Evolutionary conservation across 2,329 filamentous ascomycete genomes (phyloP).

Genomic region (Ceratocystis albifundus): DNA sequence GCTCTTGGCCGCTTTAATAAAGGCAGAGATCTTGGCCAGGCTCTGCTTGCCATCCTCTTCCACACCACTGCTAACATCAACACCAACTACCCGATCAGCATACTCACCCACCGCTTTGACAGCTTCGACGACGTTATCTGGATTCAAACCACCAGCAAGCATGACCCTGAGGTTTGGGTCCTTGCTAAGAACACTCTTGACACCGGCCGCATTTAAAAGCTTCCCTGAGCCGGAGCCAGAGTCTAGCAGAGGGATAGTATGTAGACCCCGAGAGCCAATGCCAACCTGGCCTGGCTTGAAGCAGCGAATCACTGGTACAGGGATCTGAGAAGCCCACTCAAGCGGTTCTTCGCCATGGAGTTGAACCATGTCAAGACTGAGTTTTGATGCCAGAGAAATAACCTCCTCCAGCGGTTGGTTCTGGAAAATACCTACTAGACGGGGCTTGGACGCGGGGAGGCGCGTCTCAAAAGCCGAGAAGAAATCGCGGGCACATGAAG

Average conservation of each 20-base stretch:
- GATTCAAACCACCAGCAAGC: slow-evolving; percentile 72
- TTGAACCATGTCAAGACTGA: slow-evolving; percentile 79
- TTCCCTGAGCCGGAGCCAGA: slow-evolving; percentile 76
- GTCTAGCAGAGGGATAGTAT: slow-evolving; percentile 74
- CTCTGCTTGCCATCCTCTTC: slow-evolving; percentile 74
- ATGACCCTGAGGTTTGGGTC: slow-evolving; percentile 64
- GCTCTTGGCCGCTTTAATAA: slow-evolving; percentile 63
- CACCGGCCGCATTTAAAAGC: slow-evolving; percentile 57
- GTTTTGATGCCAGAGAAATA: slow-evolving; percentile 60
- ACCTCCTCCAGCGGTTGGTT: slow-evolving; percentile 79
- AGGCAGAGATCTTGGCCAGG: slow-evolving; percentile 66
- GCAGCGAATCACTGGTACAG: slow-evolving; percentile 78
- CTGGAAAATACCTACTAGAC: slow-evolving; percentile 87
- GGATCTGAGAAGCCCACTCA: slow-evolving; percentile 82
- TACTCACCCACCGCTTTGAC: slow-evolving; percentile 50
- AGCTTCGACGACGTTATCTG: slow-evolving; percentile 61
- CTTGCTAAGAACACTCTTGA: slow-evolving; percentile 52
- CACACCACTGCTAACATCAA: slow-evolving; percentile 92
- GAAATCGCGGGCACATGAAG: slow-evolving; percentile 48
- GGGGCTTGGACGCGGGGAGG: slow-evolving; percentile 48
- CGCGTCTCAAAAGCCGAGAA: slow-evolving; percentile 48
- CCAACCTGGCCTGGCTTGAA: slow-evolving; percentile 70
- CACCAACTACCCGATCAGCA: slow-evolving; percentile 56
- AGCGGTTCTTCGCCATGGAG: slow-evolving; percentile 85
- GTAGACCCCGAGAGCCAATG: slow-evolving; percentile 64